Base-by-base conservation (phyloP, 2,329 filamentous ascomycete genomes). In the Verticillium nonalfalfae region DNA sequence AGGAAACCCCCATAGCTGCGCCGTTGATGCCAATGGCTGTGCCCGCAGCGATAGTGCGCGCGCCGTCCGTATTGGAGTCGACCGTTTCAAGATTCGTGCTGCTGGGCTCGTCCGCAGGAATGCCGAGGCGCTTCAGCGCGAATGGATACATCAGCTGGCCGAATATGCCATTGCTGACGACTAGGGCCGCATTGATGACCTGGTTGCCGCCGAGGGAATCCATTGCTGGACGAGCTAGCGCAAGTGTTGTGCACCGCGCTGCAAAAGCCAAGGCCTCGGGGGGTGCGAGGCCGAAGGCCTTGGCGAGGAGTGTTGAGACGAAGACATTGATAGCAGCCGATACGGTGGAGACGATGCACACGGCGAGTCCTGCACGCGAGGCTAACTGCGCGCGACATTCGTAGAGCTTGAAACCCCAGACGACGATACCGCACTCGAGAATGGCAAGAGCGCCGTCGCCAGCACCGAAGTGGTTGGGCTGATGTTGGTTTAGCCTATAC, bases 1-100 rank as follows among this genome's bases (percentile, higher is more conserved):
- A 82, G 0, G 83, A 78, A 0, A 84, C 83, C 2, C 84, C 84
- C 82, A 86, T 85, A 3, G 84, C 84, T 0, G 83, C 83, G 1
- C 82, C 82, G 64, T 86, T 86, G 72, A 85, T 79, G 3, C 84
- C 84, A 57, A 85, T 76, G 0, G 81, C 76, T 39, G 83, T 75
- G 39, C 83, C 84, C 0, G 79, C 74, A 0, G 81, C 82, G 2
- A 85, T 76, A 0, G 74, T 78, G 1, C 69, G 61, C 0, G 77
- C 69, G 59, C 75, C 73, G 18, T 72, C 71, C 21, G 5, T 21
- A 2, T 60, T 35, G 18, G 39, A 18, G 10, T 50, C 39, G 38
- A 57, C 54, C 4, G 45, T 18, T 14, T 52, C 40, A n/a, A 6
- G 14, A 7, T 11, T 26, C n/a, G 50, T 50, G 7, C 38, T 59